A percentile compares a stretch with the other conserved stretches of the same genome.
Evolutionary conservation across 78 protist genomes (phyloP).

Genomic region (Creolimax fragrantissima): DNA sequence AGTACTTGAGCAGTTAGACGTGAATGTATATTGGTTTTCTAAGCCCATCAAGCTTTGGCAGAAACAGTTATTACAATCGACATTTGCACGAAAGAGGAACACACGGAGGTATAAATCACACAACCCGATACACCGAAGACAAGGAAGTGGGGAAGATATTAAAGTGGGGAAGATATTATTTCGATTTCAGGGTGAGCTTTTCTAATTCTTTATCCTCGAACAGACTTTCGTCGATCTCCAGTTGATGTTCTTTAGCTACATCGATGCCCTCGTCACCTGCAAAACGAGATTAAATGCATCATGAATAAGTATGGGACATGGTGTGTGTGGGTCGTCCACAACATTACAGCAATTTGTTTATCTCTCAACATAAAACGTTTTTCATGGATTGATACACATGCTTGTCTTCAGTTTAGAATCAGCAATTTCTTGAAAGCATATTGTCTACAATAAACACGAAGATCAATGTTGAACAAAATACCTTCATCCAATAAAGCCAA

Average conservation of each 20-base stretch:
- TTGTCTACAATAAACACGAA: background rate
- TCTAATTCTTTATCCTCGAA: background rate
- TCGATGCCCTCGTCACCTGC: background rate
- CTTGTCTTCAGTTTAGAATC: background rate
- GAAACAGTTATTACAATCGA: too few species aligned
- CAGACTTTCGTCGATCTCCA: background rate
- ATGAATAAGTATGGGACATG: background rate
- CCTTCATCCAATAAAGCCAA: background rate
- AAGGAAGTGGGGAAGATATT: too few species aligned
- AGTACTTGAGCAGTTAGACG: too few species aligned
- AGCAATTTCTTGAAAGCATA: background rate
- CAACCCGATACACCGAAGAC: too few species aligned
- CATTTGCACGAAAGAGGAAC: too few species aligned
- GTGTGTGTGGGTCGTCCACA: background rate
- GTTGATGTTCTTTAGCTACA: background rate
- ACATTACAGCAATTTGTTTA: background rate
- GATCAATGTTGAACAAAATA: background rate
- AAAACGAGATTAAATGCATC: background rate
- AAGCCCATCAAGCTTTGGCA: too few species aligned
- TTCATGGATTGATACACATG: background rate
- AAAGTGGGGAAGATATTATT: too few species aligned
- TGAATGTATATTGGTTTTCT: too few species aligned
- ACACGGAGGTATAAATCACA: too few species aligned
- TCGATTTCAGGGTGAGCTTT: too few species aligned
- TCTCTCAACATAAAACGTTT: background rate